A percentile compares a stretch with the other conserved stretches of the same genome.
phyloP scores from a whole-genome alignment of 2,329 filamentous ascomycete species.

The Aureobasidium pullulans region DNA sequence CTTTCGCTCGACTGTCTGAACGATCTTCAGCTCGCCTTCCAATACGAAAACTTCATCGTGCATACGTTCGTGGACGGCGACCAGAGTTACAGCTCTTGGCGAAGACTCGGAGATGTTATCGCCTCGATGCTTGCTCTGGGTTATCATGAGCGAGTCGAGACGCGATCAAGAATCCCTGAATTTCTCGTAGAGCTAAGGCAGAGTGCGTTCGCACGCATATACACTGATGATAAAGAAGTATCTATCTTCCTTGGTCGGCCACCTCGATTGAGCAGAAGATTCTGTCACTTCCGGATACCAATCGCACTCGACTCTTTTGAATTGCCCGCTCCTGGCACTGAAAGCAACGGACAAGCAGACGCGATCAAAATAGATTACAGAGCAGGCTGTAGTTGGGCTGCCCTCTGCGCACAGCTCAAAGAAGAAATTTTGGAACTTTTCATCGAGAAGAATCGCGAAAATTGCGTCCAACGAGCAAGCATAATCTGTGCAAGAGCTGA shows the following conservation, averaged over 20 bases:
- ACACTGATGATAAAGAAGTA: slow-evolving; percentile 41
- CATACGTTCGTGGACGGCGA: slow-evolving; percentile 39
- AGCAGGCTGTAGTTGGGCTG: slow-evolving; percentile 26
- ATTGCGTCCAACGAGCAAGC: slow-evolving; percentile 15
- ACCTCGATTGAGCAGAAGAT: slow-evolving; percentile 38
- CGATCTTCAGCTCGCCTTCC: slow-evolving; percentile 38
- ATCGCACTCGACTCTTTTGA: neutral
- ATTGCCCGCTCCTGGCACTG: neutral
- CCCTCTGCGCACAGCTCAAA: slow-evolving; percentile 26
- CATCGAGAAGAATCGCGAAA: slow-evolving; percentile 16
- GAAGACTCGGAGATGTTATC: slow-evolving; percentile 39
- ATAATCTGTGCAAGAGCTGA: slow-evolving; percentile 17
- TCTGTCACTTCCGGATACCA: slow-evolving; percentile 29
- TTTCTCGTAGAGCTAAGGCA: slow-evolving; percentile 37
- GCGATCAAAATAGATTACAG: slow-evolving; percentile 22
- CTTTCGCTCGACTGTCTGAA: slow-evolving; percentile 32
- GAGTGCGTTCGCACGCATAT: slow-evolving; percentile 36
- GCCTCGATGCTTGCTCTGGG: slow-evolving; percentile 42
- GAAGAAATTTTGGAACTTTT: slow-evolving; percentile 29
- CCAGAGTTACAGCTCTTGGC: slow-evolving; percentile 43
- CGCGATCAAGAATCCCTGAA: slow-evolving; percentile 24
- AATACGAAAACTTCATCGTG: slow-evolving; percentile 43
- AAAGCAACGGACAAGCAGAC: neutral
- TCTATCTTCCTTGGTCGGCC: slow-evolving; percentile 46
- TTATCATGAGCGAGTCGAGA: slow-evolving; percentile 36